These are phyloP conservation scores for Paramyrothecium roridum DNA, from an alignment of 2,329 filamentous ascomycete genomes.

Conservation along the genomic window DNA sequence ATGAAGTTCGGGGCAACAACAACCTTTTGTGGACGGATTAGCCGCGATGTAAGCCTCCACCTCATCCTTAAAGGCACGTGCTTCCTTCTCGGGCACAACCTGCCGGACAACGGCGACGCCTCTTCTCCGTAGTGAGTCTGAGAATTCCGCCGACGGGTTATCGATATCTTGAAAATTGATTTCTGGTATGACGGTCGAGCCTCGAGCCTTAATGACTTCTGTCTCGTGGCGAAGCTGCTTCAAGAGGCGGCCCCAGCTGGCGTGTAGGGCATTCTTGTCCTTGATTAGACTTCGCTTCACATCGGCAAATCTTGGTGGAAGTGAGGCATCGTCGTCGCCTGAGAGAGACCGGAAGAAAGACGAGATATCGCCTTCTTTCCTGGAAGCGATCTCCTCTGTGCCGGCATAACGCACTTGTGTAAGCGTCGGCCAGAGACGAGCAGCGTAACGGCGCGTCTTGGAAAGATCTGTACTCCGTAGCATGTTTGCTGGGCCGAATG, in stretches of 20 bases:
- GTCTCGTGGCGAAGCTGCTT: slow-evolving; percentile 31
- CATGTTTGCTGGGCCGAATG: no score
- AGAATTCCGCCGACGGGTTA: slow-evolving; percentile 20
- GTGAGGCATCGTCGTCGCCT: slow-evolving; percentile 14
- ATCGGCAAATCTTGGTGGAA: slow-evolving; percentile 36
- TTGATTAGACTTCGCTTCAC: slow-evolving; percentile 35
- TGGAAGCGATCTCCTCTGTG: no score
- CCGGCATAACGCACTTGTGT: no score
- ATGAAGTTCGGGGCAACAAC: no score
- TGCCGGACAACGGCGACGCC: slow-evolving; percentile 28
- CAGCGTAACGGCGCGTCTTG: no score
- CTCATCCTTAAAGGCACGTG: slow-evolving; percentile 43
- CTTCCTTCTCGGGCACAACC: slow-evolving; percentile 22
- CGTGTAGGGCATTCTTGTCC: slow-evolving; percentile 28
- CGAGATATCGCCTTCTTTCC: no score
- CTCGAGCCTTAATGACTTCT: slow-evolving; percentile 24
- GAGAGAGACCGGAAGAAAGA: no score
- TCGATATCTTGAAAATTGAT: slow-evolving; percentile 35
- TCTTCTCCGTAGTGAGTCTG: slow-evolving; percentile 20
- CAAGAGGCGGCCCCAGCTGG: slow-evolving; percentile 38
- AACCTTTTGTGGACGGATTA: slow-evolving; percentile 29
- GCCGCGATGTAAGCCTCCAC: slow-evolving; percentile 50
- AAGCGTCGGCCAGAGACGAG: no score
- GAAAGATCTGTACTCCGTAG: no score
- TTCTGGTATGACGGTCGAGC: slow-evolving; percentile 35